A percentile compares a stretch with the other conserved stretches of the same genome.
phyloP scores from a whole-genome alignment of 306 rosid genomes.

The Inga leiocalycina region DNA sequence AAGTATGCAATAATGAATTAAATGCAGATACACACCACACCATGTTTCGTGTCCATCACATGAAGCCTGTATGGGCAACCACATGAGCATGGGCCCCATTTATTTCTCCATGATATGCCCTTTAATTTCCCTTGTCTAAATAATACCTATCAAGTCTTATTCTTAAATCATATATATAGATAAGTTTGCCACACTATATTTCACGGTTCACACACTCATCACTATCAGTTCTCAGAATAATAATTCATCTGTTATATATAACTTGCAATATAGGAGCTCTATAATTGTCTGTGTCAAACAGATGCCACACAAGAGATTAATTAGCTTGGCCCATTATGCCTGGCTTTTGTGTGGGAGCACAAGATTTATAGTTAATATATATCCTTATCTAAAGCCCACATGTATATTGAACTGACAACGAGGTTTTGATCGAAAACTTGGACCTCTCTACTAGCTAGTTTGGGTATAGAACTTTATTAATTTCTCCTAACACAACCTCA shows the following conservation, averaged over 20 bases:
- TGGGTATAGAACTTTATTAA: neutral
- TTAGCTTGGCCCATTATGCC: constrained; percentile 28
- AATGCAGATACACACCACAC: constrained; percentile 26
- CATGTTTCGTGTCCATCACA: constrained; percentile 36
- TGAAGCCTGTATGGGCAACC: constrained; percentile 43
- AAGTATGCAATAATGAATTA: constrained; percentile 23
- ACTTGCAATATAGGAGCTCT: neutral
- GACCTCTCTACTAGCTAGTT: neutral
- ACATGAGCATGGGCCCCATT: constrained; percentile 47
- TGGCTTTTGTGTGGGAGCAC: constrained; percentile 11
- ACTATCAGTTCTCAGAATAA: neutral
- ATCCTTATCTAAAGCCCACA: constrained; percentile 3
- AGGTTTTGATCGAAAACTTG: neutral
- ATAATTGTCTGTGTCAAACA: constrained; percentile 35
- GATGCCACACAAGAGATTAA: constrained; percentile 43
- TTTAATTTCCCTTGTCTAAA: constrained; percentile 8
- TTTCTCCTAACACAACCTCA: neutral
- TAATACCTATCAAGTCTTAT: neutral
- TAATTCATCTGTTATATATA: neutral
- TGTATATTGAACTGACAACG: constrained; percentile 22
- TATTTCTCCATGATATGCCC: constrained; percentile 4
- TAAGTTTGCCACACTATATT: neutral
- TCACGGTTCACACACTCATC: neutral
- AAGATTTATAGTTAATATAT: neutral
- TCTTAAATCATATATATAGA: neutral